Evolutionary conservation across 2,329 filamentous ascomycete genomes (phyloP).

Genomic region (Kalaharituber pfeilii): DNA sequence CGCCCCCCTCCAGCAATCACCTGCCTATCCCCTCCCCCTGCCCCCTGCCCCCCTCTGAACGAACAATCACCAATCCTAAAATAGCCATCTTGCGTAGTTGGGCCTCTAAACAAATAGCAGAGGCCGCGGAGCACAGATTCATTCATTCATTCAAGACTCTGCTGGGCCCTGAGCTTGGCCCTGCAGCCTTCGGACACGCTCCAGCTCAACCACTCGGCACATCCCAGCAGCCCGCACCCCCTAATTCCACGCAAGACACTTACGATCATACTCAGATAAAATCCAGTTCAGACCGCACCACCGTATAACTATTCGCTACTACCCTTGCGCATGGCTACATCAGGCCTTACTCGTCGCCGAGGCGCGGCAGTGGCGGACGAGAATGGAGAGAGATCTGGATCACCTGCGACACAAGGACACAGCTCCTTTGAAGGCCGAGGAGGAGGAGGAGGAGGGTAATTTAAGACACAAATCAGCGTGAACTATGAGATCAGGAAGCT

Average conservation of each 20-base stretch:
- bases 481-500: neutral
- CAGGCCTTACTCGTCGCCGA: constrained; percentile 40
- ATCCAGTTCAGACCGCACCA: neutral
- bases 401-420: neutral
- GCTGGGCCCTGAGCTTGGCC: neutral
- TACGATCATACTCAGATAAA: too few species aligned
- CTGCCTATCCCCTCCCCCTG: too few species aligned
- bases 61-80: too few species aligned
- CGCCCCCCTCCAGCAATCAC: neutral
- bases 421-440: neutral
- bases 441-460: constrained; percentile 35
- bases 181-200: neutral
- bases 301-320: neutral
- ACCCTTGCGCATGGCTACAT: constrained; percentile 20
- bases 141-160: neutral
- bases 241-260: too few species aligned
- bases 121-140: neutral
- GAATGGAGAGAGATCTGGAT: neutral
- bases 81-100: too few species aligned
- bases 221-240: too few species aligned
- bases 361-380: neutral
- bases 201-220: neutral
- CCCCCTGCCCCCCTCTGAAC: too few species aligned
- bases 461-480: too few species aligned
- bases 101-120: too few species aligned